These are phyloP conservation scores for Gracilaria domingensis DNA, from an alignment of 23 red algal genomes.

Conservation along the genomic window DNA sequence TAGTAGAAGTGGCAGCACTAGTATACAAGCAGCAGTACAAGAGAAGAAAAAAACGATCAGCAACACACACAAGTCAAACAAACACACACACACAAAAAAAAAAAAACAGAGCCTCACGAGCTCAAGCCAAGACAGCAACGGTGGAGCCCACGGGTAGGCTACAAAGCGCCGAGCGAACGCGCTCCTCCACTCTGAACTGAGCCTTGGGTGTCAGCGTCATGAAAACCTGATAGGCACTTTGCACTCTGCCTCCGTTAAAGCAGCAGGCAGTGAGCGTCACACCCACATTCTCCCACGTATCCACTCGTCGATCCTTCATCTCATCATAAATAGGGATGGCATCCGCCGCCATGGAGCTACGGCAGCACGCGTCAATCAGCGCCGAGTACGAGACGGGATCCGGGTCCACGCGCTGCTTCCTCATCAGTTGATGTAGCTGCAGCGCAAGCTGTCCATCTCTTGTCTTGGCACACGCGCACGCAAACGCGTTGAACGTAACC, in stretches of 20 bases:
- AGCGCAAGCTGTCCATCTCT: constrained; percentile 74
- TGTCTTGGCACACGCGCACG: constrained; percentile 75
- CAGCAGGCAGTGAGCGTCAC: constrained; percentile 42
- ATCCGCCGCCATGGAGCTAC: constrained; percentile 44
- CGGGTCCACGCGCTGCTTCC: constrained; percentile 38
- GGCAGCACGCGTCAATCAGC: constrained; percentile 72
- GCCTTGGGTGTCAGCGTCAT: constrained; percentile 35
- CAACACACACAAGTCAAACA: no score
- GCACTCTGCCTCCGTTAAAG: constrained; percentile 26
- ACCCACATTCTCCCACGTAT: constrained; percentile 69
- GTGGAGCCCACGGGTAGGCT: not conserved
- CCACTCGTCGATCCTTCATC: constrained; percentile 47
- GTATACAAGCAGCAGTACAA: not conserved
- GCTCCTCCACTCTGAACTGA: constrained; percentile 17
- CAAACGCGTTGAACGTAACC: constrained; percentile 84
- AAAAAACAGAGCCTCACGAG: no score
- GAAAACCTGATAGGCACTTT: constrained; percentile 17
- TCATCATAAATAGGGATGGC: constrained; percentile 65
- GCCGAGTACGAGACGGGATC: constrained; percentile 82
- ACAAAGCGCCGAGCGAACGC: not conserved
- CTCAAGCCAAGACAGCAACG: not conserved
- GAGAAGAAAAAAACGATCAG: no score
- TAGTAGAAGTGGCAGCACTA: not conserved
- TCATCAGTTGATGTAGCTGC: constrained; percentile 70
- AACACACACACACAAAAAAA: not conserved